Conservation (phyloP, 176 grass and related monocot species). For the Rhynchospora tenuis region DNA sequence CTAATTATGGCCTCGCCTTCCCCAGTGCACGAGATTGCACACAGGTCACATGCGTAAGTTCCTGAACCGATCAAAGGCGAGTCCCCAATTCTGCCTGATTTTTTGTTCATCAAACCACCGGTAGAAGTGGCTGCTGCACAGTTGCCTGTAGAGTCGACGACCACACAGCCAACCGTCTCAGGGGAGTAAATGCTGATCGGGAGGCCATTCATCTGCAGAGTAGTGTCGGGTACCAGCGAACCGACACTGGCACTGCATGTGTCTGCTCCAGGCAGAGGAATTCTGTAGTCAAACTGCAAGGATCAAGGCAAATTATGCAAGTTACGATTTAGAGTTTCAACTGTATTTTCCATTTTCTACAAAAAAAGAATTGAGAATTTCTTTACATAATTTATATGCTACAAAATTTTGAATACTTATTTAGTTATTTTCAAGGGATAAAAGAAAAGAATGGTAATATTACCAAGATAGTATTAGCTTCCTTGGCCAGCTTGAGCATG, state of each 20-base stretch:
- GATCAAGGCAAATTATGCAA: not conserved
- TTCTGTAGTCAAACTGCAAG: slow-evolving; percentile 70
- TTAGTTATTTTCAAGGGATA: not conserved
- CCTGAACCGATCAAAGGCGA: slow-evolving; percentile 79
- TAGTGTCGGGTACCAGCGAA: not conserved
- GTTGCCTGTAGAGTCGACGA: slow-evolving; percentile 42
- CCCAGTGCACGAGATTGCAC: slow-evolving; percentile 82
- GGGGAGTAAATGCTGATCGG: slow-evolving; percentile 94
- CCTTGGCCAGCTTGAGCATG: slow-evolving; percentile 94
- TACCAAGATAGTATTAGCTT: slow-evolving; percentile 78
- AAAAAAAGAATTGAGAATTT: not conserved
- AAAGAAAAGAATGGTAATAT: not conserved
- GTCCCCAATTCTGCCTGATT: slow-evolving; percentile 76
- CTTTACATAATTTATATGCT: not conserved
- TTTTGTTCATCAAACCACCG: slow-evolving; percentile 93
- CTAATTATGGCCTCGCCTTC: slow-evolving; percentile 96
- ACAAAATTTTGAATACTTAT: not conserved
- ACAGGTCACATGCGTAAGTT: slow-evolving; percentile 65
- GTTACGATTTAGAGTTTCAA: not conserved
- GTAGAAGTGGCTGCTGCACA: slow-evolving; percentile 72
- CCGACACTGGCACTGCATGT: slow-evolving; percentile 48
- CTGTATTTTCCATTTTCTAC: not conserved
- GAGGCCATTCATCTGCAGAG: slow-evolving; percentile 74
- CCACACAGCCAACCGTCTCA: slow-evolving; percentile 85
- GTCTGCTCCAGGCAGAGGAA: slow-evolving; percentile 40